A percentile compares a stretch with the other conserved stretches of the same genome.
These are phyloP conservation scores for Maudiozyma bulderi DNA, from an alignment of 805 yeast species.

Conservation along the genomic window DNA sequence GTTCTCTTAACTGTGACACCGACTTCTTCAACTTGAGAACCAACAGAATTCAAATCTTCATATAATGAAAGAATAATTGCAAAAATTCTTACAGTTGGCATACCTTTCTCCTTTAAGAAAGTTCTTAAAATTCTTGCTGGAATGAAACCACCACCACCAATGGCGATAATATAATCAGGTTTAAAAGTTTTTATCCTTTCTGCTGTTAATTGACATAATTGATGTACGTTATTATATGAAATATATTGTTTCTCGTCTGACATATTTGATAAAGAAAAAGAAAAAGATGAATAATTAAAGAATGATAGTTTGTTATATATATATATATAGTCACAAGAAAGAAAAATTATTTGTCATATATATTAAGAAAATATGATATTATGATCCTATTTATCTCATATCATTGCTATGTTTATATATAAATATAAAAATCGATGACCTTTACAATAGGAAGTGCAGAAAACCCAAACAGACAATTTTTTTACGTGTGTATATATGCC, in stretches of 20 bases:
- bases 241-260: constrained; percentile 50
- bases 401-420: too few relatives aligned
- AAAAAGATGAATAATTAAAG: background rate
- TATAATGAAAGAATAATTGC: constrained; percentile 89
- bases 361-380: too few relatives aligned
- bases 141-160: constrained; percentile 96
- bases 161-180: constrained; percentile 87
- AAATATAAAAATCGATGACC: too few relatives aligned
- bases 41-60: constrained; percentile 64
- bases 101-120: constrained; percentile 77
- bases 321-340: background rate
- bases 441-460: too few relatives aligned
- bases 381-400: too few relatives aligned
- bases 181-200: constrained; percentile 57
- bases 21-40: constrained; percentile 44
- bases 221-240: constrained; percentile 74
- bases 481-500: too few relatives aligned
- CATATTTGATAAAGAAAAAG: constrained; percentile 9
- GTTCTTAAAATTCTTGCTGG: constrained; percentile 95
- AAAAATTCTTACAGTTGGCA: constrained; percentile 85
- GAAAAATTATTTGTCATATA: background rate
- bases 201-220: constrained; percentile 55
- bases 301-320: background rate
- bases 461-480: too few relatives aligned
- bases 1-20: constrained; percentile 67